A percentile compares a stretch with the other conserved stretches of the same genome.
Evolutionary conservation across 331 rosid species (phyloP).

Genomic region (Malus hybrid): DNA sequence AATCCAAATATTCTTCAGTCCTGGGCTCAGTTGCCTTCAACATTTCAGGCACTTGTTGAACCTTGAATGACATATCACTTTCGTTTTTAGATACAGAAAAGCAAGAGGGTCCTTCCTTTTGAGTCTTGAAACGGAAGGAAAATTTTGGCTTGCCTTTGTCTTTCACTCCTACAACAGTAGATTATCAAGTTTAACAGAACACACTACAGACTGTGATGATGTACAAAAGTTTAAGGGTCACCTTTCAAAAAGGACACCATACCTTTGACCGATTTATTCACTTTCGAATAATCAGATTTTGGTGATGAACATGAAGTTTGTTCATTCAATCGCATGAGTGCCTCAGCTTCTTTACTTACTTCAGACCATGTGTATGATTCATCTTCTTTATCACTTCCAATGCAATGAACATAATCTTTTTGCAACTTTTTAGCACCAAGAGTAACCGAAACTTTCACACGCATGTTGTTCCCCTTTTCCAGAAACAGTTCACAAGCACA

Average conservation of each 20-base stretch:
- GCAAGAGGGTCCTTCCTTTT: conserved; percentile 20
- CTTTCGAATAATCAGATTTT: conserved; percentile 6
- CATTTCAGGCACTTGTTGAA: conserved; percentile 31
- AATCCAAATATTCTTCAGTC: conserved; percentile 21
- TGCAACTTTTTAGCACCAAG: conserved; percentile 8
- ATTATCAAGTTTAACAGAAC: neutral
- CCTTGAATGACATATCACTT: conserved; percentile 2
- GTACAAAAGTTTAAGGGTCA: neutral
- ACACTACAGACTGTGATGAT: neutral
- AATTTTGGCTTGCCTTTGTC: conserved; percentile 45
- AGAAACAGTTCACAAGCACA: conserved; percentile 10
- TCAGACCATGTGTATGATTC: conserved; percentile 12
- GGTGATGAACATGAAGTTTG: conserved; percentile 6
- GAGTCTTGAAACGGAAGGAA: conserved; percentile 28
- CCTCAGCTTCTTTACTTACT: conserved; percentile 31
- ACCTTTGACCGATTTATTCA: conserved; percentile 32
- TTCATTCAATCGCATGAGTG: conserved; percentile 19
- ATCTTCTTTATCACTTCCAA: conserved; percentile 18
- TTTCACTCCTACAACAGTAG: conserved; percentile 36
- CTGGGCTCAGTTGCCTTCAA: conserved; percentile 19
- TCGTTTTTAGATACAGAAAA: conserved; percentile 25
- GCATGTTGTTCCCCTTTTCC: conserved; percentile 25
- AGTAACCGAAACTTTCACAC: neutral
- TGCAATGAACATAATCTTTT: conserved; percentile 1
- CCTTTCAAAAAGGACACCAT: neutral